A percentile compares a stretch with the other conserved stretches of the same genome.
Conservation (phyloP, 2,329 filamentous ascomycete species). For the Alternaria sp. region DNA sequence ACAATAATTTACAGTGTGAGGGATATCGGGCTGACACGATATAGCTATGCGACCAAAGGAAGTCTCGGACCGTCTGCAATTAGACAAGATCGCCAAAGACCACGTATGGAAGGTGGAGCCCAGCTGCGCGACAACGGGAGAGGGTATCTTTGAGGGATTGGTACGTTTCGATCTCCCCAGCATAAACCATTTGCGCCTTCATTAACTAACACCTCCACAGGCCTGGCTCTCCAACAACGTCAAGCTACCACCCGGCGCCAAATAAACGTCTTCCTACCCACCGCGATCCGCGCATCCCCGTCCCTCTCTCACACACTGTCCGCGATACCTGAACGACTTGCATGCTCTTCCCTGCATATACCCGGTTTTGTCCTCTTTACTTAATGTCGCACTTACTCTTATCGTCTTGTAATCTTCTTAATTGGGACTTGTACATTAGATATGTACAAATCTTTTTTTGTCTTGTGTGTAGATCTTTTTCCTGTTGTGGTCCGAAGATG, state of each 20-base stretch:
- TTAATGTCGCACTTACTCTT: neutral
- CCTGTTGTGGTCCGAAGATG: neutral
- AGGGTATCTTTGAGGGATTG: conserved; percentile 61
- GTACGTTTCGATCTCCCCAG: conserved; percentile 29
- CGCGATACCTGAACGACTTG: conserved; percentile 42
- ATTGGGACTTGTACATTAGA: neutral
- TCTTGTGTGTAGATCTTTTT: neutral
- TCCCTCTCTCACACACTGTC: neutral
- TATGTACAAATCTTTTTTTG: neutral
- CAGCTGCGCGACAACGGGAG: conserved; percentile 60
- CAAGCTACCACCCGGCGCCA: conserved; percentile 51
- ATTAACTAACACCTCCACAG: conserved; percentile 18
- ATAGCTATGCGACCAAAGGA: conserved; percentile 59
- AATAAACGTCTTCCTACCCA: conserved; percentile 28
- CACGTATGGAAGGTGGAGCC: conserved; percentile 63
- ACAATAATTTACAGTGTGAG: neutral
- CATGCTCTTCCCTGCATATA: conserved; percentile 49
- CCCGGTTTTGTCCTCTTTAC: conserved; percentile 38
- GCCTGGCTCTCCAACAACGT: conserved; percentile 61
- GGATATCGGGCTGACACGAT: conserved; percentile 16
- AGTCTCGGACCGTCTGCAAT: conserved; percentile 56
- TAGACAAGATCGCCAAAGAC: conserved; percentile 59
- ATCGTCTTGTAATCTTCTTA: conserved; percentile 11
- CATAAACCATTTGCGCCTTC: neutral
- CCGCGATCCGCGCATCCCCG: neutral